Evolutionary conservation across 352 stramenopile genomes (phyloP).

Genomic region (Blastocystis sp.): DNA sequence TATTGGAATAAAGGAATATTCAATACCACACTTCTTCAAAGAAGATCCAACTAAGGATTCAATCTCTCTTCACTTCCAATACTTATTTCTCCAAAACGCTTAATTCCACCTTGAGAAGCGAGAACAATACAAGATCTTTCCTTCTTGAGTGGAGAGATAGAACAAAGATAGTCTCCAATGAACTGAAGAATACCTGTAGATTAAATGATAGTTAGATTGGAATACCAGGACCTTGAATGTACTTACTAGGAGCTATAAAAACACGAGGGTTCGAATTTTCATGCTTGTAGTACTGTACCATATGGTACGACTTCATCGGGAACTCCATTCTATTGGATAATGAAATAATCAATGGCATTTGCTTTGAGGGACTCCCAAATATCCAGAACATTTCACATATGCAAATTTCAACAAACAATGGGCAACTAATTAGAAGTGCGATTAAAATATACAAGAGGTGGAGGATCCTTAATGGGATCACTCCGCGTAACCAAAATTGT

Average conservation of each 20-base stretch:
- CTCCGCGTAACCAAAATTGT: conserved; percentile 51
- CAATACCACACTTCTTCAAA: conserved; percentile 30
- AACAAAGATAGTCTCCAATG: conserved; percentile 60
- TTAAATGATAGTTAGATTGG: neutral
- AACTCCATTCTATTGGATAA: conserved; percentile 31
- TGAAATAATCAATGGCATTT: neutral
- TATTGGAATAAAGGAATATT: conserved; percentile 45
- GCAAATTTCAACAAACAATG: neutral
- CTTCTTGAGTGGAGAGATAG: conserved; percentile 61
- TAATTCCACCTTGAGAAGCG: conserved; percentile 34
- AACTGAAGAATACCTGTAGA: conserved; percentile 25
- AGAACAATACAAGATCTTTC: conserved; percentile 52
- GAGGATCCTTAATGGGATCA: conserved; percentile 23
- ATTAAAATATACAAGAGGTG: conserved; percentile 33
- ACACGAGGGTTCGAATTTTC: conserved; percentile 53
- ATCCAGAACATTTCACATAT: neutral
- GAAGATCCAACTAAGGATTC: conserved; percentile 34
- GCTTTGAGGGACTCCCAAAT: too few species aligned
- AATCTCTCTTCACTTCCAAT: neutral
- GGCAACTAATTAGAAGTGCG: neutral
- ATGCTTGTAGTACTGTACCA: conserved; percentile 65
- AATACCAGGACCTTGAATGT: conserved; percentile 66
- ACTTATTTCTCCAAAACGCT: conserved; percentile 41
- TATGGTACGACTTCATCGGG: conserved; percentile 64
- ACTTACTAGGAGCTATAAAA: conserved; percentile 65